Evolutionary conservation across 2,329 filamentous ascomycete species (phyloP).

Genomic region (Neofusicoccum ribis): DNA sequence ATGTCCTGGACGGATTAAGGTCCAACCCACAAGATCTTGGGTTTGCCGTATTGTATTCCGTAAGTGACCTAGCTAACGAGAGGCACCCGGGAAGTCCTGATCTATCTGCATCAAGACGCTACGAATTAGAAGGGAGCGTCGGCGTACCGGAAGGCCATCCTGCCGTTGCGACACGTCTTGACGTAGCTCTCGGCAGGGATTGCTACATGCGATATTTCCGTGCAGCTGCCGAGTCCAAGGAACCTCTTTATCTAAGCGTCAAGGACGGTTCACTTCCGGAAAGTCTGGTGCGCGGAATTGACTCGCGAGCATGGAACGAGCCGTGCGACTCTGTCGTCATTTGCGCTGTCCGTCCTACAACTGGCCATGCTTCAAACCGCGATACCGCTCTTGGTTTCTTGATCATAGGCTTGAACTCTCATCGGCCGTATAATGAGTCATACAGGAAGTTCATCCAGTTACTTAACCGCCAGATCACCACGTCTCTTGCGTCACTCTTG

Average conservation of each 20-base stretch:
- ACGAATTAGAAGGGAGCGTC: conserved; percentile 34
- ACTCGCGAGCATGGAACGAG: conserved; percentile 21
- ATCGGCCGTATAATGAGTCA: conserved; percentile 35
- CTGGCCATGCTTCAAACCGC: conserved; percentile 25
- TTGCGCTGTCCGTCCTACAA: conserved; percentile 24
- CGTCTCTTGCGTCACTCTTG: conserved; percentile 37
- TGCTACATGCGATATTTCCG: conserved; percentile 22
- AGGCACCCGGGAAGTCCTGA: conserved; percentile 30
- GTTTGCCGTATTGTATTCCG: conserved; percentile 36
- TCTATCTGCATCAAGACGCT: conserved; percentile 30
- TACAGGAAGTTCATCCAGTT: conserved; percentile 33
- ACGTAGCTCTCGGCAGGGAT: conserved; percentile 14
- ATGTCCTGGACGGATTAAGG: conserved; percentile 28
- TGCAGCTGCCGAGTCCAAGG: conserved; percentile 34
- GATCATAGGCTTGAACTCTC: conserved; percentile 34
- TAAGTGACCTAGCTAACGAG: conserved; percentile 30
- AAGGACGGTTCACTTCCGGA: conserved; percentile 31
- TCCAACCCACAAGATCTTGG: conserved; percentile 33
- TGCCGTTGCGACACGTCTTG: conserved; percentile 14
- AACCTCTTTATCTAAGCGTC: conserved; percentile 29
- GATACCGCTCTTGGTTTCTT: conserved; percentile 32
- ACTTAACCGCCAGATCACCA: conserved; percentile 35
- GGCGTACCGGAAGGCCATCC: conserved; percentile 34
- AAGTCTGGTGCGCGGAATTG: conserved; percentile 33
- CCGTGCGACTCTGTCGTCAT: conserved; percentile 19